These are phyloP conservation scores for Borovskyia barvae DNA, from an alignment of 208 protist genomes.

Conservation along the genomic window DNA sequence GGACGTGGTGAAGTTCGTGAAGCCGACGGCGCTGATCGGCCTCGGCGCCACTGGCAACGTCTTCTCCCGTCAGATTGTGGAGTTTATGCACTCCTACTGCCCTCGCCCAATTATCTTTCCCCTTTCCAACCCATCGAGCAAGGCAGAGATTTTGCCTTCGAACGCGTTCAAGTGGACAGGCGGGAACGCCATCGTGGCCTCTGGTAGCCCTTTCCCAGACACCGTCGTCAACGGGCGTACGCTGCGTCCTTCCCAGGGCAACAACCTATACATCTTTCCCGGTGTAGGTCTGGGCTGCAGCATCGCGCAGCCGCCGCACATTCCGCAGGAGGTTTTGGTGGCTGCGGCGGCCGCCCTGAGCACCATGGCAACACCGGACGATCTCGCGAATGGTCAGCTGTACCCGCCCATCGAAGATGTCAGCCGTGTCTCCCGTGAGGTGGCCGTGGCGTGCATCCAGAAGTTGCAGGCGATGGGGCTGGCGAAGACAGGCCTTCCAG, in stretches of 20 bases:
- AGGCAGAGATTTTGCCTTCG: conserved; percentile 86
- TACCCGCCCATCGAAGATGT: conserved; percentile 76
- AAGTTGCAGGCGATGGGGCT: conserved; percentile 60
- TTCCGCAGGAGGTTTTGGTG: conserved; percentile 90
- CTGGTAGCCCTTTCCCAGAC: conserved; percentile 94
- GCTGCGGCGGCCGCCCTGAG: conserved; percentile 70
- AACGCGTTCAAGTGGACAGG: conserved; percentile 93
- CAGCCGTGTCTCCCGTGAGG: conserved; percentile 61
- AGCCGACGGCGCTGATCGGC: conserved; percentile 95
- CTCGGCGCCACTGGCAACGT: conserved; percentile 85
- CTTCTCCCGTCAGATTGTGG: conserved; percentile 94
- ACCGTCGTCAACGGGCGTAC: conserved; percentile 81
- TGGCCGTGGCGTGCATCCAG: conserved; percentile 67
- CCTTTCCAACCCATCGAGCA: conserved; percentile 93
- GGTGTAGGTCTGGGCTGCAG: conserved; percentile 92
- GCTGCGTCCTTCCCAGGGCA: conserved; percentile 91
- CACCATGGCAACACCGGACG: conserved; percentile 40
- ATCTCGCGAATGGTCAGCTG: conserved; percentile 50
- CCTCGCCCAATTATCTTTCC: conserved; percentile 95
- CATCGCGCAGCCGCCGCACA: conserved; percentile 64
- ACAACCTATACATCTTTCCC: conserved; percentile 97
- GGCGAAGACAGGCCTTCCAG: conserved; percentile 42
- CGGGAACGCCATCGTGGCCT: conserved; percentile 93
- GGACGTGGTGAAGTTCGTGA: conserved; percentile 82
- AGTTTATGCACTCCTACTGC: conserved; percentile 67